Evolutionary conservation across 306 rosid genomes (phyloP), one percentile per base, ranked within the genome.

Genomic region (Citrullus mucosospermus): DNA sequence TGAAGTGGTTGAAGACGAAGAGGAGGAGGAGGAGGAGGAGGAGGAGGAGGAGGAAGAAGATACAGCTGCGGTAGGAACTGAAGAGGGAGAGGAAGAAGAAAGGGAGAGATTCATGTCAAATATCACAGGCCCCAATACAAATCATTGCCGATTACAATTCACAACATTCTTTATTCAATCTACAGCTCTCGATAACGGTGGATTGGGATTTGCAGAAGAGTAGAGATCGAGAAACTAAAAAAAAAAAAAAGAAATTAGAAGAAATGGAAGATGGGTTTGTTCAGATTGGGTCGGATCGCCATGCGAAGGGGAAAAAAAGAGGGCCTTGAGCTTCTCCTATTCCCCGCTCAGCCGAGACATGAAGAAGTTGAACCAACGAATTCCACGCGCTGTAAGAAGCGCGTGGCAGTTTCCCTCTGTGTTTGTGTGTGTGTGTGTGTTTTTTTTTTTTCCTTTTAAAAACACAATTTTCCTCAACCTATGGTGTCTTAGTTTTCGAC

Each of bases 41-140:
- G 91, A 82, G 2, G 90, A 56, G 9, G 90, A 38, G 2, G 88
- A 80, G 0, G 94, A 54, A 5, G 92, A 53, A 2, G 91, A 78
- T 3, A 83, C 46, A n/a, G 79, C 9, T 0, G 78, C 79, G 28
- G 85, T 55, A 51, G 85, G 68, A 4, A 61, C 7, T 55, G 82
- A 66, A 16, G 83, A 13, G 55, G 88, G 70, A 75, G 85, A 32
- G 14, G 89, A 80, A 22, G 92, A 80, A 8, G 91, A 38, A 38
- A 80, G 55, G 11, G 96, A 76, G 59, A 77, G 89, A 87, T 89
- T 88, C 97, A 91, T 95, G 22, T 38, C 44, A 62, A 17, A 69
- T 8, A 54, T 70, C 80, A 78, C 61, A 43, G 22, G 61, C 80
- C 79, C 73, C 66, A 81, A 76, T 82, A 34, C 82, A 75, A 80